Evolutionary conservation across 352 stramenopile genomes (phyloP).

Genomic region (Phytophthora cajani): DNA sequence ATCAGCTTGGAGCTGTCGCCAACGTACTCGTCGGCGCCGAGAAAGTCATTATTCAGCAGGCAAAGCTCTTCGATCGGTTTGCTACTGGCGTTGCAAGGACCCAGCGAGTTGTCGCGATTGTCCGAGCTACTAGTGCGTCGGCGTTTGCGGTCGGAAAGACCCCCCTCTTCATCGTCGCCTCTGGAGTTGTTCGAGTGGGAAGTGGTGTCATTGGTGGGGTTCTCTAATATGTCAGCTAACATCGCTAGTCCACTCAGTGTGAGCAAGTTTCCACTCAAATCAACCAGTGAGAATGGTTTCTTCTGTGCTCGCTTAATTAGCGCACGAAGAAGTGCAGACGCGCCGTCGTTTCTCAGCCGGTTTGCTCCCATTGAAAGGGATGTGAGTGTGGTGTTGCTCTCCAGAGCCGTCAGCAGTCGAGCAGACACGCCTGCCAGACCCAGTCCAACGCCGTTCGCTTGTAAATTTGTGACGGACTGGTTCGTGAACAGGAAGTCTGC

Average conservation of each 20-base stretch:
- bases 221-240: conserved; percentile 50
- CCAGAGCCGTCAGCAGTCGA: conserved; percentile 52
- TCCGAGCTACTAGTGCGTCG: conserved; percentile 29
- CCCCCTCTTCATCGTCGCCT: conserved; percentile 1
- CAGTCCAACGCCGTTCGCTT: conserved; percentile 73
- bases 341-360: conserved; percentile 67
- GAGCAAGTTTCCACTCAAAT: conserved; percentile 82
- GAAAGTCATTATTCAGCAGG: conserved; percentile 81
- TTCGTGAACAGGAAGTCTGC: conserved; percentile 72
- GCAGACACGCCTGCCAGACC: conserved; percentile 56
- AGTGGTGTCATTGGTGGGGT: not conserved
- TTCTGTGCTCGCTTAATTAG: conserved; percentile 50
- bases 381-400: conserved; percentile 52
- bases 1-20: conserved; percentile 37
- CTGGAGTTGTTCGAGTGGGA: conserved; percentile 1
- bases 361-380: conserved; percentile 74
- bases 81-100: not conserved
- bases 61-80: conserved; percentile 59
- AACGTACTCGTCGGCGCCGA: conserved; percentile 22
- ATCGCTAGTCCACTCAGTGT: conserved; percentile 53
- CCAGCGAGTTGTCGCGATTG: conserved; percentile 3
- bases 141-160: conserved; percentile 34
- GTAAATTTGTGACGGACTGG: conserved; percentile 49
- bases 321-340: conserved; percentile 51
- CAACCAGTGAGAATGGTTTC: conserved; percentile 54